These are phyloP conservation scores for Begonia masoniana DNA, from an alignment of 306 rosid species.

Conservation along the genomic window DNA sequence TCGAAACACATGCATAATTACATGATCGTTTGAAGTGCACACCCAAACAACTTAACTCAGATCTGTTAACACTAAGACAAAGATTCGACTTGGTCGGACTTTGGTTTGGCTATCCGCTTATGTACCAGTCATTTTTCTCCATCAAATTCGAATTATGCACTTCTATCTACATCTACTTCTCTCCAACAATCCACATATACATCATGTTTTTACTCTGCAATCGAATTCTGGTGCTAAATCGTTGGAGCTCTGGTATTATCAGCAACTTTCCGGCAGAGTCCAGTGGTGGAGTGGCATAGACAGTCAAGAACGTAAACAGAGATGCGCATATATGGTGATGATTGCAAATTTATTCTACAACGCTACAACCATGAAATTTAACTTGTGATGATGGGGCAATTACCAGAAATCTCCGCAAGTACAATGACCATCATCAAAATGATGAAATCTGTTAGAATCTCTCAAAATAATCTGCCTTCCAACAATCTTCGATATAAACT, in stretches of 20 bases:
- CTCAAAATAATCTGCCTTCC: conserved; percentile 55
- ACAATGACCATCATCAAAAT: conserved; percentile 62
- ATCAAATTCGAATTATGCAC: too few species aligned
- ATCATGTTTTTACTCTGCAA: conserved; percentile 59
- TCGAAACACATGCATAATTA: too few species aligned
- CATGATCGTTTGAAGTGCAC: too few species aligned
- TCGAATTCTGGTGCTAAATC: conserved; percentile 31
- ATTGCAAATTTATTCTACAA: too few species aligned
- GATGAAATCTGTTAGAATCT: conserved; percentile 85
- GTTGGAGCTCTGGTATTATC: background rate
- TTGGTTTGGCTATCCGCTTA: too few species aligned
- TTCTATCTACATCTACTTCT: too few species aligned
- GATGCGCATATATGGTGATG: too few species aligned
- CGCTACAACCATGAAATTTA: too few species aligned
- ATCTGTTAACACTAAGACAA: too few species aligned
- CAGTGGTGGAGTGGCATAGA: background rate
- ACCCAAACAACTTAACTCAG: too few species aligned
- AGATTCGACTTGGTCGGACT: too few species aligned
- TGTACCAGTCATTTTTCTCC: too few species aligned
- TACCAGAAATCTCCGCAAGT: conserved; percentile 88
- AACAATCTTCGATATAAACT: conserved; percentile 61
- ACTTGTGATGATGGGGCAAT: background rate
- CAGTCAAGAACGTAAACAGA: background rate
- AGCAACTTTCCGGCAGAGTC: conserved; percentile 10
- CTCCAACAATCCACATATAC: conserved; percentile 24